Base-by-base conservation (phyloP, 306 rosid genomes). In the Glycyrrhiza uralensis region DNA sequence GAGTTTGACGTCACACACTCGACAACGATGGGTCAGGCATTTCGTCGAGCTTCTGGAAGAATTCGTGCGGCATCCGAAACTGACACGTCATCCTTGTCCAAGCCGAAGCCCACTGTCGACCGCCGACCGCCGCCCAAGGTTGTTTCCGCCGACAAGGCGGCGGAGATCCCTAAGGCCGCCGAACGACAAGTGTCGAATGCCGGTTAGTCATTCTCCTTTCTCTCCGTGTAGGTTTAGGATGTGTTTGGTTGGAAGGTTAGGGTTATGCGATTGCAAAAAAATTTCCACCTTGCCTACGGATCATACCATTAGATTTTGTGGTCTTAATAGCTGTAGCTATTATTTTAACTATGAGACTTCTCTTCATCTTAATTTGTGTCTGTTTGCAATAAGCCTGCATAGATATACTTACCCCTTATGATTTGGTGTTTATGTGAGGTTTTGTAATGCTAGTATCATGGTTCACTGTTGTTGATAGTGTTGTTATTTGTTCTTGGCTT, bases 41-140 rank as follows among this genome's bases (percentile, higher is more conserved):
- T 95, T 81, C 99, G 97, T 79, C 93, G 96, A 81, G 99, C 96
- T 17, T 82, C 96, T 66, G 96, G 93, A 23, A 89, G 89, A 84
- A 73, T 87, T 64, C 87, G 83, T 26, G 38, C 88, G 14, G 45
- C 95, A 55, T 80, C 92, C 26, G 76, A 68, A 28, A 23, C 76
- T 20, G 78, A 90, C 44, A 14, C 89, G 51, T 36, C 88, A 55
- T 41, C 92, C 33, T 64, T 84, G 17, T 66, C 86, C n/a, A 87
- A 81, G 10, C 71, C 87, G 1, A 87, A 86, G 66, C 66, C n/a
- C 80, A 52, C 74, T 66, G 46, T 74, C 54, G 82, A 85, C 80
- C 76, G 76, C 66, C 83, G 70, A 11, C 87, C 84, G 13, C 87
- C 96, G 12, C 73, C 88, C 4, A 75, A 76, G 22, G 38, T 26